Evolutionary conservation across 305 asterid species (phyloP), one percentile per base, ranked within the genome.

Genomic region (Ajuga reptans): DNA sequence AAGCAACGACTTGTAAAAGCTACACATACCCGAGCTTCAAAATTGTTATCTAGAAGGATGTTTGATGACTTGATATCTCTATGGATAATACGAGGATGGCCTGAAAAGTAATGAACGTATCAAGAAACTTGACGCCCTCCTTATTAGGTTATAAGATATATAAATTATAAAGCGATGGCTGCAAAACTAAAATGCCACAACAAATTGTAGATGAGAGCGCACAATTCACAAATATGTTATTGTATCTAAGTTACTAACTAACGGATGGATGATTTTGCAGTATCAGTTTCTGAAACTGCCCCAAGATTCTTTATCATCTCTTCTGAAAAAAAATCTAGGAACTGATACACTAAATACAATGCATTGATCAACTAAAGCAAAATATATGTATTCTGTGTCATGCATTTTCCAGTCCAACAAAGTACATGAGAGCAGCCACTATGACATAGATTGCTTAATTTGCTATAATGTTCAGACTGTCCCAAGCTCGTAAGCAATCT

Each of bases 61-160:
- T 91, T 91, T 69, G 96, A 87, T n/a, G 97, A 87, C 84, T 91
- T 91, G 68, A 89, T 88, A 81, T 89, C 97, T 79, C 97, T 81
- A 61, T 91, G 97, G 81, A 91, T 83, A 64, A 89, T 83, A 72
- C 97, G 87, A 71, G 97, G 97, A 78, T 84, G 83, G 66, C 97
- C 96, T 91, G 87, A 73, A 57, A 58, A 75, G 57, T 34, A 60
- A 57, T 47, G 17, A 67, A 45, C 43, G 59, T n/a, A 47, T 41
- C 1, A 54, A 21, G 53, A 66, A 78, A 45, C 57, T 33, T 57
- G n/a, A 29, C 9, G 39, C 15, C 36, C 41, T 57, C 55, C 33
- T 51, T 9, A 64, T 4, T 42, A 33, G 29, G 31, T 12, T 71
- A 47, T 34, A 21, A 58, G 47, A 73, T 8, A 29, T n/a, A 11